Percentiles rank a stretch among this genome's conserved stretches.
Evolutionary conservation across 306 rosid species (phyloP).

Genomic region (Pyrus betulifolia): DNA sequence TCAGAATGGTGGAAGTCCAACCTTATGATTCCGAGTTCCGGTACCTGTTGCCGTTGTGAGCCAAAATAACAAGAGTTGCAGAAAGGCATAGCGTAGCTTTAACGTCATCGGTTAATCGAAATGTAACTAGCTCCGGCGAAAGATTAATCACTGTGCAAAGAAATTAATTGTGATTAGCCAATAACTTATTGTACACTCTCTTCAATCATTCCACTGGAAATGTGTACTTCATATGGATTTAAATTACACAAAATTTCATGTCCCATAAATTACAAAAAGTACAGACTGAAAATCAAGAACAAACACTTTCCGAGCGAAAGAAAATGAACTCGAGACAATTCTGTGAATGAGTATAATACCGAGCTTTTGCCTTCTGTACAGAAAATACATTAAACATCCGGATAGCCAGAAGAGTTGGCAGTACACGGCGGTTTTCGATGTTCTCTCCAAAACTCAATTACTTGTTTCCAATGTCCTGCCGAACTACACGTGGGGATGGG

Average conservation of each 20-base stretch:
- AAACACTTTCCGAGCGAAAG: too few relatives aligned
- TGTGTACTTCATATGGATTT: neutral
- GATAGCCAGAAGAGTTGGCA: neutral
- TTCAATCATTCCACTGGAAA: neutral
- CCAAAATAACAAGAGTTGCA: neutral
- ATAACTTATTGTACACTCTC: neutral
- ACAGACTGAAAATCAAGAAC: too few relatives aligned
- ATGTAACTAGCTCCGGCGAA: neutral
- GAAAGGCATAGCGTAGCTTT: neutral
- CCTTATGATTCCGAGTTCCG: conserved; percentile 74
- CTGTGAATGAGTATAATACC: neutral
- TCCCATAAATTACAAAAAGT: neutral
- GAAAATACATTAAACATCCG: neutral
- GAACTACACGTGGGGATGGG: conserved; percentile 27
- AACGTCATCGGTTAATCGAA: neutral
- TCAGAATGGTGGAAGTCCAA: conserved; percentile 64
- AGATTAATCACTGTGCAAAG: neutral
- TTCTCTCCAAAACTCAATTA: conserved; percentile 13
- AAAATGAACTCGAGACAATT: too few relatives aligned
- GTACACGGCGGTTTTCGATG: neutral
- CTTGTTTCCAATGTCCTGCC: conserved; percentile 1
- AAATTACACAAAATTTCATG: neutral
- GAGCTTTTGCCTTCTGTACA: neutral
- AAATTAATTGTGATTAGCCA: neutral
- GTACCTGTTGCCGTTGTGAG: conserved; percentile 47